phyloP scores from a whole-genome alignment of 345 rosid species.

The Xanthoceras sorbifolium region DNA sequence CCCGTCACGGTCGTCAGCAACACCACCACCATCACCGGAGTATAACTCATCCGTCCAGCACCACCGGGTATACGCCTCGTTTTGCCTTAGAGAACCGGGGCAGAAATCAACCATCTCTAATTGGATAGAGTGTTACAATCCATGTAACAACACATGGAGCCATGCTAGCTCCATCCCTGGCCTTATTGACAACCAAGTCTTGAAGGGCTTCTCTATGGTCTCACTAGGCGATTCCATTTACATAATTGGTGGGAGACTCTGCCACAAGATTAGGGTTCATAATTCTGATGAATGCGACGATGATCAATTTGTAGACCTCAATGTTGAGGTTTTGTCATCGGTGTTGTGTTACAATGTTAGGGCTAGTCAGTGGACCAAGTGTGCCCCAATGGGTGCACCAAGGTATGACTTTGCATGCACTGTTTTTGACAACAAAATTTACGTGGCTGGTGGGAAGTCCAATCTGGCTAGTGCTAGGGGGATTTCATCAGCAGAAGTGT shows the following conservation, averaged over 20 bases:
- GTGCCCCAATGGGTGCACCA: constrained; percentile 34
- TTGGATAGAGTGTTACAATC: constrained; percentile 50
- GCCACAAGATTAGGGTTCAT: constrained; percentile 22
- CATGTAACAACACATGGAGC: constrained; percentile 40
- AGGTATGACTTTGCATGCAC: constrained; percentile 49
- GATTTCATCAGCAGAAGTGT: constrained; percentile 36
- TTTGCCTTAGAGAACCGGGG: constrained; percentile 33
- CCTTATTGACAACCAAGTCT: constrained; percentile 32
- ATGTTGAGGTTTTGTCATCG: constrained; percentile 22
- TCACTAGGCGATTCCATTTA: constrained; percentile 38
- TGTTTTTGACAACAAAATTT: constrained; percentile 38
- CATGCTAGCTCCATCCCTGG: constrained; percentile 38
- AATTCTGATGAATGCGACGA: constrained; percentile 10
- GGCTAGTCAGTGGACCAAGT: constrained; percentile 33
- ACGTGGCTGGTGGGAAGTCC: constrained; percentile 58
- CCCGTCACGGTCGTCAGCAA: not conserved
- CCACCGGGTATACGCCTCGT: constrained; percentile 32
- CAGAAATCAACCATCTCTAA: constrained; percentile 22
- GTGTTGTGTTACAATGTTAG: constrained; percentile 32
- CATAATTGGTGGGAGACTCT: constrained; percentile 47
- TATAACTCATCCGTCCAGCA: constrained; percentile 5
- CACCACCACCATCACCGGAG: constrained; percentile 7
- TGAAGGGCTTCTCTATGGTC: constrained; percentile 54
- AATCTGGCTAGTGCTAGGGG: constrained; percentile 28
- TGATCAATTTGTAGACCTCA: constrained; percentile 9